Conservation (phyloP, 2,329 filamentous ascomycete genomes). For the Metarhizium rileyi region DNA sequence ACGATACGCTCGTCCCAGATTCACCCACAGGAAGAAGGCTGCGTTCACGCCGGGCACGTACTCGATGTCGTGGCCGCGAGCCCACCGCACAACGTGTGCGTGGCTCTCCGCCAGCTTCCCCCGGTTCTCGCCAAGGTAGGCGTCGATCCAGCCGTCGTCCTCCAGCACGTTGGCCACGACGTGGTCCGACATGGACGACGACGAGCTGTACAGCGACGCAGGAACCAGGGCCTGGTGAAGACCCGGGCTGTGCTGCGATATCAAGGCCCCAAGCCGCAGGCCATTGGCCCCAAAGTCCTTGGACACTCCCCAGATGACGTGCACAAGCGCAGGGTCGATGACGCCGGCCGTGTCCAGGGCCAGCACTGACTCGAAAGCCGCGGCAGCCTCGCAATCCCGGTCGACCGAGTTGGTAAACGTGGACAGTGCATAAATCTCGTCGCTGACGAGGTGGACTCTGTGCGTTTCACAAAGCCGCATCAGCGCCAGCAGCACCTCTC, state of each 20-base stretch:
- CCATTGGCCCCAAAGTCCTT: slow-evolving; percentile 50
- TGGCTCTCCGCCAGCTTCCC: slow-evolving; percentile 29
- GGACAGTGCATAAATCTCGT: slow-evolving; percentile 42
- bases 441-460: slow-evolving; percentile 38
- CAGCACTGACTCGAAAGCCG: slow-evolving; percentile 37
- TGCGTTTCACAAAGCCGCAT: slow-evolving; percentile 38
- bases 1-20: slow-evolving; percentile 28
- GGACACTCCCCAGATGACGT: slow-evolving; percentile 37
- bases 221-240: slow-evolving; percentile 26
- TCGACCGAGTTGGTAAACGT: slow-evolving; percentile 32
- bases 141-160: slow-evolving; percentile 31
- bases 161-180: slow-evolving; percentile 31
- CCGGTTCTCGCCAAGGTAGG: slow-evolving; percentile 34
- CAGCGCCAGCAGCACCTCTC: slow-evolving; percentile 26
- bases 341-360: slow-evolving; percentile 31
- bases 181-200: slow-evolving; percentile 33
- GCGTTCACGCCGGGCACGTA: slow-evolving; percentile 39
- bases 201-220: slow-evolving; percentile 1
- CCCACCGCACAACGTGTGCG: slow-evolving; percentile 24
- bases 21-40: slow-evolving; percentile 45
- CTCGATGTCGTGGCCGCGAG: slow-evolving; percentile 29
- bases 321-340: slow-evolving; percentile 39
- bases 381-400: slow-evolving; percentile 11
- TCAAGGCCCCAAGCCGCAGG: slow-evolving; percentile 39
- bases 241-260: slow-evolving; percentile 34